Percentiles rank a stretch among this genome's conserved stretches.
Conservation (phyloP, 768 basidiomycete species). For the Leucosporidium creatinivorum region DNA sequence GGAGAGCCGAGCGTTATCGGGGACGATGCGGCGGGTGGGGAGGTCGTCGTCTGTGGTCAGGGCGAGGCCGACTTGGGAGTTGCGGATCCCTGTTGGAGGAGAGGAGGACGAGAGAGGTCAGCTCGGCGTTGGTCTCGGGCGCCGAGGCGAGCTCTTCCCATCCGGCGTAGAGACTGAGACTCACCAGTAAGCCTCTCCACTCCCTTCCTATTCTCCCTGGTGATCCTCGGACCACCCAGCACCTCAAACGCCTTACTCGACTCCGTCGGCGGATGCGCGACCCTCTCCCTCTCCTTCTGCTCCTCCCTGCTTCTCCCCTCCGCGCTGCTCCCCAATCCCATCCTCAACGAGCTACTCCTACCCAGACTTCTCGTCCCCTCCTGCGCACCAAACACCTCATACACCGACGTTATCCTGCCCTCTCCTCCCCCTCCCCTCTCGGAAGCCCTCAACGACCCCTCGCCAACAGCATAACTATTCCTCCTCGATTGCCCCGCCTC, state of each 20-base stretch:
- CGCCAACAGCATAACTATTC: background rate
- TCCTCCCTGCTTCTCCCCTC: background rate
- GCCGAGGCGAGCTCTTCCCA: no score
- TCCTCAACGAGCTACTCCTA: background rate
- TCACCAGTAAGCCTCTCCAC: conserved; percentile 4
- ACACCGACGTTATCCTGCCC: no score
- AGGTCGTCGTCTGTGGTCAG: conserved; percentile 14
- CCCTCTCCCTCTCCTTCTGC: background rate
- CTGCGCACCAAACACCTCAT: no score
- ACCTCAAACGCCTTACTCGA: background rate
- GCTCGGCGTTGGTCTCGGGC: background rate
- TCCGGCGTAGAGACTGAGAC: background rate
- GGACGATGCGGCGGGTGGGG: conserved; percentile 6
- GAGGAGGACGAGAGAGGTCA: background rate
- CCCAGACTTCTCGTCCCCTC: no score
- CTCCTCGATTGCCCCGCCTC: background rate
- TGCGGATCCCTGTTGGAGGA: background rate
- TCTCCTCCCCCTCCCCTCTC: no score
- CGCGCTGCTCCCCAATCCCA: background rate
- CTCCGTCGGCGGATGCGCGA: conserved; percentile 1
- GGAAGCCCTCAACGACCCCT: no score
- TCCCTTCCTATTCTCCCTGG: background rate
- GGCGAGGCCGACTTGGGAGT: conserved; percentile 6
- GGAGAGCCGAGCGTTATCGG: conserved; percentile 21
- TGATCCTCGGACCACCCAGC: conserved; percentile 1